Evolutionary conservation across 331 rosid genomes (phyloP), one percentile per base, ranked within the genome.

Genomic region (Telfairia occidentalis): DNA sequence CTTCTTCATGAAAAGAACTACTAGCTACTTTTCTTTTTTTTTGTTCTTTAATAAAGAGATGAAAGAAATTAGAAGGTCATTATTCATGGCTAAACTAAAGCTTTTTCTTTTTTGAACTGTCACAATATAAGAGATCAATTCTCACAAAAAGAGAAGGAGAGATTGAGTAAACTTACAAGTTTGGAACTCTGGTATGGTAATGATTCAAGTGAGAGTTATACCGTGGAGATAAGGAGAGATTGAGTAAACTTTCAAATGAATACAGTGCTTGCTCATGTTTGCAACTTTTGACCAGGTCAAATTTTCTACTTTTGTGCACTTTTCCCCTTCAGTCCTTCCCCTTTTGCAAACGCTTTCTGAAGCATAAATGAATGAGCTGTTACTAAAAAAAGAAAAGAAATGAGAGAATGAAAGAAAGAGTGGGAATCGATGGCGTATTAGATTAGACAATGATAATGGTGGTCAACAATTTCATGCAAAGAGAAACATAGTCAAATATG

Each of bases 221-320:
- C 70, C 26, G 57, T 71, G 59, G 61, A 49, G 60, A 71, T 71
- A 29, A 30, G 76, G 18, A 30, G 76, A 71, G 49, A 71, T 60
- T 29, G 48, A 71, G 45, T 18, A 29, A 70, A 46, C 45, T 49
- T 71, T 71, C 76, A 49, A 26, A 29, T 26, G 58, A 70, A 50
- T 18, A n/a, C 4, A 29, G 76, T 29, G 60, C 49, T 48, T 71
- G 76, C 60, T 71, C 59, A 49, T 32, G 28, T 48, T 48, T 48
- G 61, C 76, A 71, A 71, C 76, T 71, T 71, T 71, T 71, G 76
- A 71, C 76, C 55, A 9, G 59, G 58, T 46, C 75, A 45, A 28
- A 69, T 45, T 70, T 35, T 69, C 21, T 29, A 12, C 59, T 71
- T 71, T 71, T 48, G 28, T 30, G 42, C 76, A 28, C 76, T 30